phyloP scores from a whole-genome alignment of 1,139 yeast genomes.

The Suhomyces guaymorum region DNA sequence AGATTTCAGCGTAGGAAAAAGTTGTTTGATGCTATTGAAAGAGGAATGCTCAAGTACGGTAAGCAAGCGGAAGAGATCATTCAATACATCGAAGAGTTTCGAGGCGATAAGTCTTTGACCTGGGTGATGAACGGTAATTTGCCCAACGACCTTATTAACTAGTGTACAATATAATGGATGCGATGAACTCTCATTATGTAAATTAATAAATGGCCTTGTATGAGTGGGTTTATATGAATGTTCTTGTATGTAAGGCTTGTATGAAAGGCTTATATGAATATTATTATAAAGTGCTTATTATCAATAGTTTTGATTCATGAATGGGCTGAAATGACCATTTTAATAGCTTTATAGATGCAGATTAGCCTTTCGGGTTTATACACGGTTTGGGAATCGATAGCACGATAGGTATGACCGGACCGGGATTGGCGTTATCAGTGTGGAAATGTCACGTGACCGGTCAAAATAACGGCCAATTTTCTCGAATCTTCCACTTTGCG shows the following conservation, averaged over 20 bases:
- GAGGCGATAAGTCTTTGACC: constrained; percentile 48
- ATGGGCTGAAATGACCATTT: too few species aligned
- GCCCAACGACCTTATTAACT: constrained; percentile 34
- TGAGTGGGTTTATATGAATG: too few species aligned
- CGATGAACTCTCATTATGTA: too few species aligned
- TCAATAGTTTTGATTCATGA: too few species aligned
- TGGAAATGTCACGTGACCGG: constrained; percentile 9
- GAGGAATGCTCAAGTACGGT: constrained; percentile 44
- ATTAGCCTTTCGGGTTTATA: too few species aligned
- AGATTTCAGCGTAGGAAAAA: constrained; percentile 48
- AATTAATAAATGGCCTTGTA: too few species aligned
- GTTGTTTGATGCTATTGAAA: constrained; percentile 46
- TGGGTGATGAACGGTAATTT: constrained; percentile 55
- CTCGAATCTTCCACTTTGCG: constrained; percentile 11
- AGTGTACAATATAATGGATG: constrained; percentile 2
- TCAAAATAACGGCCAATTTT: constrained; percentile 4
- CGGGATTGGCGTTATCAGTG: too few species aligned
- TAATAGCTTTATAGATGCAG: too few species aligned
- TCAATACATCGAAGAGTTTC: constrained; percentile 42
- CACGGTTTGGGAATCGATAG: too few species aligned
- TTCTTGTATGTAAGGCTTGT: too few species aligned
- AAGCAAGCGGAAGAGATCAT: constrained; percentile 48
- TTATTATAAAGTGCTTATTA: too few species aligned
- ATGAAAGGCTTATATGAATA: neutral
- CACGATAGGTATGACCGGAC: too few species aligned